Base-by-base conservation (phyloP, 306 rosid genomes). In the Rosa multiflora region DNA sequence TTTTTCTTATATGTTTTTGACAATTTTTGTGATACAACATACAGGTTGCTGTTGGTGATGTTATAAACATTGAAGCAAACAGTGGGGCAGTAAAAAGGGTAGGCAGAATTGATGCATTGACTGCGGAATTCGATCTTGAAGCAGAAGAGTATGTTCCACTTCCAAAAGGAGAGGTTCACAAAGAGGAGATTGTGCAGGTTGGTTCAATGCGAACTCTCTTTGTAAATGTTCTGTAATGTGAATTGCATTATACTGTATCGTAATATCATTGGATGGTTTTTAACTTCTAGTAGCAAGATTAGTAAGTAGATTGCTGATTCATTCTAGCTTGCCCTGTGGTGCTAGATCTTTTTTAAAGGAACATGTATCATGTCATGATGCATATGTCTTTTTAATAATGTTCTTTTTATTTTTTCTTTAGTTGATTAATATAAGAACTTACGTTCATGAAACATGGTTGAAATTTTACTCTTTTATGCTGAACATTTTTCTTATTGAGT, bases 91-190 rank as follows among this genome's bases (percentile, higher is more conserved):
- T 95, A 35, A 95, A 90, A 86, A 90, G 98, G 81, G 99, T 95
- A 17, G 99, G 99, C 18, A 87, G 99, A 82, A 92, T 98, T 88
- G 99, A 92, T 81, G 97, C 99, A 79, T 95, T 88, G 86, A 98
- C 99, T 70, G 88, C 99, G 6, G 98, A 95, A 83, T 95, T 92
- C 78, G 99, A 95, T 87, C 97, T 95, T 74, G 99, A 95, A 81
- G 99, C 99, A 47, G 99, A 95, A 78, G 98, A 95, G 82, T 95
- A 95, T 78, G 98, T 95, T 75, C 98, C 99, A 62, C 98, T 95
- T 85, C 98, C 99, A 44, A 95, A 95, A 89, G 99, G 99, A 68
- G 99, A 95, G 88, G 99, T 95, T 85, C 99, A 95, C 86, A 95
- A 95, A 69, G 91, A 90, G 86, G 99, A 95, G 85, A 92, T 95